Evolutionary conservation across 352 stramenopile species (phyloP), one percentile per base, ranked within the genome.

Genomic region (Pythium myriotylum): DNA sequence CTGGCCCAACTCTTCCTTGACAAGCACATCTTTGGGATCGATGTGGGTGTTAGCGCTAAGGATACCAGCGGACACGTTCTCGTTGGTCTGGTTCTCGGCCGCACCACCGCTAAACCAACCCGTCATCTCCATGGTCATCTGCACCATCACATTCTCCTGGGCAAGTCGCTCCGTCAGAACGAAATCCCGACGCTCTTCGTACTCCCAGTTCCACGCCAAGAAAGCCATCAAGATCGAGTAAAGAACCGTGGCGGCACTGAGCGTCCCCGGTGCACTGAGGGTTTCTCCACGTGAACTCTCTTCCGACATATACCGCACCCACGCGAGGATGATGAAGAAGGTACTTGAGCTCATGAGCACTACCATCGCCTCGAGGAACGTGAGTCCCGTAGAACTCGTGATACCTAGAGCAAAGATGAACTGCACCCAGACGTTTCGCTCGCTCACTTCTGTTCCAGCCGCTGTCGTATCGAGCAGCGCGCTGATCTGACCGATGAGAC

Each of bases 61-160:
- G 40, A 92, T 81, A 0, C 81, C 85, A 0, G 67, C 62, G 7
- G 74, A 50, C 37, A 70, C 70, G 42, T 62, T 79, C 23, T 85
- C 77, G 17, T 69, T 72, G 0, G 68, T 71, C 42, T 88, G 77
- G 47, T 84, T 78, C 52, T 77, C 73, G 12, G 65, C 72, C n/a
- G 74, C 86, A 2, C 86, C 81, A 23, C 84, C 86, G 48, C 81
- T 91, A 67, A 94, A 94, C 84, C 86, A 94, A 19, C 84, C 84
- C 0, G 84, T 93, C 86, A 94, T 92, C 59, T 92, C 84, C 81
- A 94, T 92, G 2, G 84, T 93, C 84, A 92, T 95, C 52, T 95
- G 86, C 50, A 93, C 82, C 77, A 92, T 84, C 7, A 92, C 84
- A 24, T 94, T 93, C 56, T 94, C 84, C 39, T 94, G 82, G 1